Evolutionary conservation across 2,329 filamentous ascomycete genomes (phyloP).

Genomic region (Colletotrichum lindemuthianum): DNA sequence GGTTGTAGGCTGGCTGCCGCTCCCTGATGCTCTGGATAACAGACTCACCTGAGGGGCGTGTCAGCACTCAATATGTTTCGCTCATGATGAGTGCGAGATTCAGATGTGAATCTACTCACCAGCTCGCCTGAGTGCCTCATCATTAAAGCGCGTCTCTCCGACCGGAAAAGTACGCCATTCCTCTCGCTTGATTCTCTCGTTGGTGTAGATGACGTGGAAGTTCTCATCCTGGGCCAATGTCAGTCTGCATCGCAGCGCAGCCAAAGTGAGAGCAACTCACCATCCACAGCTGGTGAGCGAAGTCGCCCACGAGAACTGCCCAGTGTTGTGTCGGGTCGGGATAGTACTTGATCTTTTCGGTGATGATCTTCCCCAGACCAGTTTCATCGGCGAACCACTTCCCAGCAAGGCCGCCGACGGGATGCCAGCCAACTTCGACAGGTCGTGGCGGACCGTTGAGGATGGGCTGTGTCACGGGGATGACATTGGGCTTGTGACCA

Average conservation of each 20-base stretch:
- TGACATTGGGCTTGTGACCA: conserved; percentile 54
- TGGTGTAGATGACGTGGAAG: conserved; percentile 67
- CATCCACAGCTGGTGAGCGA: conserved; percentile 69
- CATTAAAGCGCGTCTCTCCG: conserved; percentile 63
- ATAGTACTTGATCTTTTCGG: conserved; percentile 62
- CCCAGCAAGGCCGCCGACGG: conserved; percentile 64
- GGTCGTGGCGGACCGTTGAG: conserved; percentile 50
- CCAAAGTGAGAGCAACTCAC: conserved; percentile 44
- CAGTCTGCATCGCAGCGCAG: background rate
- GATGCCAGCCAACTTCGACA: conserved; percentile 68
- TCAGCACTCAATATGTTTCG: too few species aligned
- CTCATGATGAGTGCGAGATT: too few species aligned
- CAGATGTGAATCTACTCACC: conserved; percentile 47
- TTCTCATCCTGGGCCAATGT: conserved; percentile 55
- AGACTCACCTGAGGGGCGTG: conserved; percentile 53
- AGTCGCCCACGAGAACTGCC: conserved; percentile 67
- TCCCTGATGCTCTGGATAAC: conserved; percentile 62
- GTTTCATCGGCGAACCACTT: conserved; percentile 69
- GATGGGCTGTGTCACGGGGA: conserved; percentile 51
- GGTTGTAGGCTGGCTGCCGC: conserved; percentile 62
- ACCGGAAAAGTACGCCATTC: conserved; percentile 63
- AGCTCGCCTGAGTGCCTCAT: conserved; percentile 60
- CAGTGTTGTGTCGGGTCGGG: conserved; percentile 70
- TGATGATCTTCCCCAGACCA: conserved; percentile 65
- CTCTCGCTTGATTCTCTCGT: conserved; percentile 55